Conservation (phyloP, 371 early-diverging fungal species). For the Lichtheimia corymbifera region DNA sequence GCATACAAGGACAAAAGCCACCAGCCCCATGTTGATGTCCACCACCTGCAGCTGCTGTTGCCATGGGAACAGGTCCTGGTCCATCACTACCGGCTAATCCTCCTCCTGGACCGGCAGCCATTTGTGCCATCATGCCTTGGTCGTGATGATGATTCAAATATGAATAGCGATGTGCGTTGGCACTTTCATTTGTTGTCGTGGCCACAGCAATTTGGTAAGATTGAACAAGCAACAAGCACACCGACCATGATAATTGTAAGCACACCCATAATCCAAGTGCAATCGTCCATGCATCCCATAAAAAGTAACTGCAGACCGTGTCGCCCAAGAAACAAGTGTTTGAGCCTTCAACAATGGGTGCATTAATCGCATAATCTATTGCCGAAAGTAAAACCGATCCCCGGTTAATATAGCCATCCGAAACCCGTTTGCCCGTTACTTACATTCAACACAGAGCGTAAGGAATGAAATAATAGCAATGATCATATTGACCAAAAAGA, state of each 20-base stretch:
- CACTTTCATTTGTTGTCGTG: constrained; percentile 90
- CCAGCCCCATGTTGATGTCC: constrained; percentile 15
- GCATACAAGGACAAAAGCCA: constrained; percentile 45
- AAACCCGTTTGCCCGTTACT: constrained; percentile 18
- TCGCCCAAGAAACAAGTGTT: constrained; percentile 61
- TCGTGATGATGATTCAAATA: constrained; percentile 49
- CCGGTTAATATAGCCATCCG: no score
- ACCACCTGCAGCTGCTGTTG: constrained; percentile 10
- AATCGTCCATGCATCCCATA: constrained; percentile 74
- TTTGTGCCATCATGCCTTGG: constrained; percentile 32
- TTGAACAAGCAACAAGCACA: constrained; percentile 75
- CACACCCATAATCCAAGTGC: constrained; percentile 69
- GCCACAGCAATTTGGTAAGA: constrained; percentile 75
- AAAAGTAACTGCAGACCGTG: constrained; percentile 70
- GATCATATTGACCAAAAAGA: constrained; percentile 69
- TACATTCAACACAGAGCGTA: constrained; percentile 68
- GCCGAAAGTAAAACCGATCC: background rate
- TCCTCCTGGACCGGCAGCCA: constrained; percentile 35
- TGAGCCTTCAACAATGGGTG: background rate
- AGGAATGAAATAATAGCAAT: constrained; percentile 60
- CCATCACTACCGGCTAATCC: constrained; percentile 19
- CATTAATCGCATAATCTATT: background rate
- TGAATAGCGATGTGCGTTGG: constrained; percentile 66
- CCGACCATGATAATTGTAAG: constrained; percentile 82
- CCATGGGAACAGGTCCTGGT: background rate